Conservation (phyloP, 1,139 yeast genomes). For the Meyerozyma elateridarum region DNA sequence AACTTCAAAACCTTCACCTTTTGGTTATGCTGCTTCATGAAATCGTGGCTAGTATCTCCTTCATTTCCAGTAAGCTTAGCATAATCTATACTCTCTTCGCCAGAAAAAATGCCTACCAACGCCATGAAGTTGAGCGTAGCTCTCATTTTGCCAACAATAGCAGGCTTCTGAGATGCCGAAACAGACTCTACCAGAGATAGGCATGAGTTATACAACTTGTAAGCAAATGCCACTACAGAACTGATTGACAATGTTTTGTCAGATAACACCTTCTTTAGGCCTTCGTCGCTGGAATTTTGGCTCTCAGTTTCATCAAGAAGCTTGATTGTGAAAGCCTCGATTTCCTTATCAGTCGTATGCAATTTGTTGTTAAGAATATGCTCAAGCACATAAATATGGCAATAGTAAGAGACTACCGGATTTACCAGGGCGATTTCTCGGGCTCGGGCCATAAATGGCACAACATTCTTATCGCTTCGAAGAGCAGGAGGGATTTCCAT, state of each 20-base stretch:
- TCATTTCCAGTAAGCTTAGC: constrained; percentile 30
- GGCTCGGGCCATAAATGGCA: constrained; percentile 47
- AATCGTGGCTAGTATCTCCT: constrained; percentile 21
- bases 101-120: constrained; percentile 27
- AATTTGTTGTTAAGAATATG: constrained; percentile 53
- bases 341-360: constrained; percentile 48
- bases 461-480: constrained; percentile 32
- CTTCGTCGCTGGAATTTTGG: constrained; percentile 37
- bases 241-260: constrained; percentile 57
- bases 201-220: constrained; percentile 53
- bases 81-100: constrained; percentile 27
- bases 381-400: constrained; percentile 62
- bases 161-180: constrained; percentile 22
- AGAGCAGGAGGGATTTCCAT: constrained; percentile 30
- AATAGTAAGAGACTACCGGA: constrained; percentile 55
- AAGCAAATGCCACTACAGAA: constrained; percentile 57
- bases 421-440: constrained; percentile 45
- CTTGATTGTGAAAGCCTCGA: constrained; percentile 52
- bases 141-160: constrained; percentile 28
- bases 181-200: constrained; percentile 25
- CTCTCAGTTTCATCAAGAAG: constrained; percentile 64
- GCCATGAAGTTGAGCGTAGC: constrained; percentile 36
- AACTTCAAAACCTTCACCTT: constrained; percentile 36
- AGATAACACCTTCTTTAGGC: constrained; percentile 37
- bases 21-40: constrained; percentile 26